Evolutionary conservation across 2,329 filamentous ascomycete genomes (phyloP), one percentile per base, ranked within the genome.

Genomic region (Pezicula carpinea): DNA sequence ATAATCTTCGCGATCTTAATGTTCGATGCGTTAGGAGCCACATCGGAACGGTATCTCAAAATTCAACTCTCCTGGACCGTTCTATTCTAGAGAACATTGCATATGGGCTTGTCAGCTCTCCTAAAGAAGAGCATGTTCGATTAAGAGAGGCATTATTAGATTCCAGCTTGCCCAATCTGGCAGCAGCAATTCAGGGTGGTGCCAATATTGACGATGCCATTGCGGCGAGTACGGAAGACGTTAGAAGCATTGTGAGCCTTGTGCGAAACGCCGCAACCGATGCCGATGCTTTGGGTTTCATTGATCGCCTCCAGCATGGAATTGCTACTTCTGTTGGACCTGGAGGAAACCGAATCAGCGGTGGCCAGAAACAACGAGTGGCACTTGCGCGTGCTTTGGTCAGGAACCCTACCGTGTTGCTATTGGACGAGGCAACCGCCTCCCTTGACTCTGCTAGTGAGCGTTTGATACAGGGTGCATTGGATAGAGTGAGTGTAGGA

Each of bases 291-390:
- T 91, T 96, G 63, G 90, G 95, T 53, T 99, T 99, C 63, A 85
- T 99, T 55, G 79, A 73, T 6, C 69, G 76, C 10, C 77, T 97
- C 1, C 90, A 92, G 0, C 86, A 97, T 55, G 87, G 87, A 2
- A 97, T 97, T 59, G 80, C 96, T 55, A 97, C 93, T 0, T 83
- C 95, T 54, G 92, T 97, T n/a, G 93, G 93, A 47, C 89, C 96
- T 66, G 85, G 91, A 53, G 93, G 93, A 7, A 95, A 96, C 64
- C 71, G 96, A 44, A 76, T 99, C 7, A 95, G 89, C 46, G 93
- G 93, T 64, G 93, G 93, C 31, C 93, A 99, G 68, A 96, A 96
- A 67, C 93, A 97, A 68, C 87, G 93, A 57, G 93, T 97, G 61
- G 91, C 92, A 13, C 96, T 97, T 66, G 90, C 92, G 6, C 79